These are phyloP conservation scores for Acer yangbiense DNA, from an alignment of 345 rosid genomes.

Conservation along the genomic window DNA sequence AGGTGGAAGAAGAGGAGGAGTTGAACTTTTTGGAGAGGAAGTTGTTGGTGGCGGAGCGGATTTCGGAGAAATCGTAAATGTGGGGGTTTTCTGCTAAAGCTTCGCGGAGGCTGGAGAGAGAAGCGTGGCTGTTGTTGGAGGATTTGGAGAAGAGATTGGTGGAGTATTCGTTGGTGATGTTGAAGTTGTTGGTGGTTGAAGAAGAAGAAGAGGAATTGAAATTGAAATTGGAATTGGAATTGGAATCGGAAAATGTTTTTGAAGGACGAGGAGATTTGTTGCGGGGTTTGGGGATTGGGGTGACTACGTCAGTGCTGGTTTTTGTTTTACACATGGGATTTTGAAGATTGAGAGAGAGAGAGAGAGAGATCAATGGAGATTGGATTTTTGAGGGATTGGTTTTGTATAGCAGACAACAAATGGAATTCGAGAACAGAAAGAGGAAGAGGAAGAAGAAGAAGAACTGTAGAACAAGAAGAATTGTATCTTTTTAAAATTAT, in stretches of 20 bases:
- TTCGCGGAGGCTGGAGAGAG: constrained; percentile 28
- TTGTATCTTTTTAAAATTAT: too few species aligned
- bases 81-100: constrained; percentile 29
- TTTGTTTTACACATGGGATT: constrained; percentile 37
- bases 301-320: constrained; percentile 21
- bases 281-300: neutral
- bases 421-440: too few species aligned
- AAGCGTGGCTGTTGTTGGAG: constrained; percentile 13
- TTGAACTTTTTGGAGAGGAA: constrained; percentile 35
- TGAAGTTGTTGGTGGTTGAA: neutral
- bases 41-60: constrained; percentile 46
- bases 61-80: constrained; percentile 40
- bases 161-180: neutral
- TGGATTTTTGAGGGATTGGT: neutral
- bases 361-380: neutral
- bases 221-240: neutral
- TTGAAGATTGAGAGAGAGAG: neutral
- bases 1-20: constrained; percentile 35
- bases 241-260: constrained; percentile 2
- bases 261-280: neutral
- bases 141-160: constrained; percentile 16
- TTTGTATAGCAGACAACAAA: neutral
- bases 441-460: neutral
- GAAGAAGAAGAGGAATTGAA: neutral
- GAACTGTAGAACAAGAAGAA: too few species aligned